These are phyloP conservation scores for Suhomyces panamericanus DNA, from an alignment of 1,139 yeast species.

Conservation along the genomic window DNA sequence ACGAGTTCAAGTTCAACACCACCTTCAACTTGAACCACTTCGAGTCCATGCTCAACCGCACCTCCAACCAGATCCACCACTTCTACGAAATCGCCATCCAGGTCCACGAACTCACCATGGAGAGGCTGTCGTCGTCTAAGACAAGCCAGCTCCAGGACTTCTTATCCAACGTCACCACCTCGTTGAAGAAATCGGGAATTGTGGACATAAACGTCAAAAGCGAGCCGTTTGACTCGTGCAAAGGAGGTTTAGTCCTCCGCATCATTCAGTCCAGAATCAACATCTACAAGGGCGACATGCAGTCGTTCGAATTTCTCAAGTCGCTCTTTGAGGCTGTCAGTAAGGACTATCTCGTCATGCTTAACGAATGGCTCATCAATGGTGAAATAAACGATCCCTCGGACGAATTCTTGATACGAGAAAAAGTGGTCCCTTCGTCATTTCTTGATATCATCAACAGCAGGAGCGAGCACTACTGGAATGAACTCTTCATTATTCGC, in stretches of 20 bases:
- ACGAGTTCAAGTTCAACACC: slow-evolving; percentile 47
- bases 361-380: slow-evolving; percentile 73
- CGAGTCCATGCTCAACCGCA: slow-evolving; percentile 34
- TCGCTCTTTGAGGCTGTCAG: slow-evolving; percentile 61
- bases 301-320: slow-evolving; percentile 52
- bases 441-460: slow-evolving; percentile 41
- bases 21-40: slow-evolving; percentile 35
- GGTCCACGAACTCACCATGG: slow-evolving; percentile 43
- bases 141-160: slow-evolving; percentile 16
- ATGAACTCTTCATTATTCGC: slow-evolving; percentile 72
- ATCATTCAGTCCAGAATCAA: slow-evolving; percentile 61
- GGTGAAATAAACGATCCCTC: slow-evolving; percentile 80
- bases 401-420: slow-evolving; percentile 76
- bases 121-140: slow-evolving; percentile 15
- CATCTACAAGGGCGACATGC: slow-evolving; percentile 65
- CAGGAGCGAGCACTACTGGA: slow-evolving; percentile 81
- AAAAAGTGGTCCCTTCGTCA: slow-evolving; percentile 35
- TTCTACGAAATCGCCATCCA: slow-evolving; percentile 55
- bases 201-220: slow-evolving; percentile 54
- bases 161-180: slow-evolving; percentile 25
- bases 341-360: slow-evolving; percentile 61
- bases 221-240: slow-evolving; percentile 54
- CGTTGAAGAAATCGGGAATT: slow-evolving; percentile 41
- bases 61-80: slow-evolving; percentile 43
- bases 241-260: slow-evolving; percentile 67